phyloP scores from a whole-genome alignment of 2,329 filamentous ascomycete genomes.

The Cercospora janseana region DNA sequence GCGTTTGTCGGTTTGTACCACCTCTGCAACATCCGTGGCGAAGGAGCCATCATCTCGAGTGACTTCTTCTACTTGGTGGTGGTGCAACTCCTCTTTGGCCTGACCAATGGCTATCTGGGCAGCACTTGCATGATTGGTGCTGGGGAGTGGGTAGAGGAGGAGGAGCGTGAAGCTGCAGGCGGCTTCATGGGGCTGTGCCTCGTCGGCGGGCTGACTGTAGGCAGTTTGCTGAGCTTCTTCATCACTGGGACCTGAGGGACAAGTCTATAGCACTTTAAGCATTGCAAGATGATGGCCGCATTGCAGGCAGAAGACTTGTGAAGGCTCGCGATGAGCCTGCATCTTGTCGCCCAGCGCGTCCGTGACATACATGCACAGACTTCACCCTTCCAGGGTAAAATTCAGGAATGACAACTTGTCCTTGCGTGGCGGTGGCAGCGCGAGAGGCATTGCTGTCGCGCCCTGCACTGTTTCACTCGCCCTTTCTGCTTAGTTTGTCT shows the following conservation, averaged over 20 bases:
- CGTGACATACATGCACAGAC: too few species aligned
- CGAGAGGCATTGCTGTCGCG: too few species aligned
- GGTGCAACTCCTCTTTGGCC: conserved; percentile 79
- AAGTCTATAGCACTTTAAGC: too few species aligned
- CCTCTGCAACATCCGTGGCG: conserved; percentile 80
- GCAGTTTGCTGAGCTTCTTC: conserved; percentile 87
- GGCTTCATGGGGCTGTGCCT: conserved; percentile 92
- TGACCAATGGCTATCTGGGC: conserved; percentile 83
- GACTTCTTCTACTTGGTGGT: conserved; percentile 85
- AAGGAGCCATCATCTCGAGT: conserved; percentile 70
- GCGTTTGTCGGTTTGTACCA: conserved; percentile 80
- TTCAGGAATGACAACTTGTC: too few species aligned
- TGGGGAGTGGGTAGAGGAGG: conserved; percentile 73
- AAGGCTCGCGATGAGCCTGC: too few species aligned
- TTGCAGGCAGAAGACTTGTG: too few species aligned
- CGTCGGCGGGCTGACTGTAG: conserved; percentile 76
- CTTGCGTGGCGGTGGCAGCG: too few species aligned
- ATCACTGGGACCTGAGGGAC: conserved; percentile 47
- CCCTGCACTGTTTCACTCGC: too few species aligned
- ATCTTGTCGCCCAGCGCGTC: too few species aligned
- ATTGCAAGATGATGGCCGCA: too few species aligned
- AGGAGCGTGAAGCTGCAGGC: conserved; percentile 83
- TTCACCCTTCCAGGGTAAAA: too few species aligned
- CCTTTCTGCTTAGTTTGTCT: too few species aligned
- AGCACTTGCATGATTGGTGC: conserved; percentile 91